A percentile compares a stretch with the other conserved stretches of the same genome.
phyloP scores from a whole-genome alignment of 2,329 filamentous ascomycete genomes.

The Paecilomyces niveus region DNA sequence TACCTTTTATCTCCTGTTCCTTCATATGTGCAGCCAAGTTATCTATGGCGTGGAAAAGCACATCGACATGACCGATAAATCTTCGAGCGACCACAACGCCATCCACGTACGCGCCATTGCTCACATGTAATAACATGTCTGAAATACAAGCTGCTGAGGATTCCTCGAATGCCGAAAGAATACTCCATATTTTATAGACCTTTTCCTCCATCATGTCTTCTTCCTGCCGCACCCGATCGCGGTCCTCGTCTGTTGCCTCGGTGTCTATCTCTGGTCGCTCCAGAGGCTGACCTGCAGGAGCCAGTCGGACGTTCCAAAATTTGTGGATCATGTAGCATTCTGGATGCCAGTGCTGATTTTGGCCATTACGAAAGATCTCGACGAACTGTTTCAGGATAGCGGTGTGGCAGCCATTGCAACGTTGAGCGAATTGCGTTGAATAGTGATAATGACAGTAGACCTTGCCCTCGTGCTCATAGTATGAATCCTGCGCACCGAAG shows the following conservation, averaged over 20 bases:
- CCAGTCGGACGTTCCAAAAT: slow-evolving; percentile 95
- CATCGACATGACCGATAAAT: slow-evolving; percentile 93
- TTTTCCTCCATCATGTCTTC: slow-evolving; percentile 97
- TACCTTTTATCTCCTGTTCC: slow-evolving; percentile 67
- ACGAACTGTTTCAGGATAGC: slow-evolving; percentile 98
- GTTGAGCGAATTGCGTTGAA: slow-evolving; percentile 91
- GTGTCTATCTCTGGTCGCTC: slow-evolving; percentile 40
- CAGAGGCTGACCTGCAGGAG: slow-evolving; percentile 50
- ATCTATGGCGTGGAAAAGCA: slow-evolving; percentile 84
- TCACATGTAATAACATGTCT: slow-evolving; percentile 97
- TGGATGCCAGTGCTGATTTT: slow-evolving; percentile 98
- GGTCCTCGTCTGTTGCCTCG: slow-evolving; percentile 59
- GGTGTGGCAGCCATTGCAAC: slow-evolving; percentile 93
- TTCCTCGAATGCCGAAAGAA: slow-evolving; percentile 92
- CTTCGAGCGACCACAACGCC: slow-evolving; percentile 90
- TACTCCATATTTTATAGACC: slow-evolving; percentile 97
- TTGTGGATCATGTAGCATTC: slow-evolving; percentile 99
- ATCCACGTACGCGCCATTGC: slow-evolving; percentile 93
- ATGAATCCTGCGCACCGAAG: slow-evolving; percentile 97
- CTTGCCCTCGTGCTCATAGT: slow-evolving; percentile 94
- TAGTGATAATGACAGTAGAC: slow-evolving; percentile 99
- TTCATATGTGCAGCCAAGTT: slow-evolving; percentile 69
- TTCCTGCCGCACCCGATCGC: slow-evolving; percentile 69
- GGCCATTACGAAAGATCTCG: slow-evolving; percentile 94
- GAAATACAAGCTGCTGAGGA: slow-evolving; percentile 97